These are phyloP conservation scores for Viola pubescens DNA, from an alignment of 441 rosid species.

Conservation along the genomic window DNA sequence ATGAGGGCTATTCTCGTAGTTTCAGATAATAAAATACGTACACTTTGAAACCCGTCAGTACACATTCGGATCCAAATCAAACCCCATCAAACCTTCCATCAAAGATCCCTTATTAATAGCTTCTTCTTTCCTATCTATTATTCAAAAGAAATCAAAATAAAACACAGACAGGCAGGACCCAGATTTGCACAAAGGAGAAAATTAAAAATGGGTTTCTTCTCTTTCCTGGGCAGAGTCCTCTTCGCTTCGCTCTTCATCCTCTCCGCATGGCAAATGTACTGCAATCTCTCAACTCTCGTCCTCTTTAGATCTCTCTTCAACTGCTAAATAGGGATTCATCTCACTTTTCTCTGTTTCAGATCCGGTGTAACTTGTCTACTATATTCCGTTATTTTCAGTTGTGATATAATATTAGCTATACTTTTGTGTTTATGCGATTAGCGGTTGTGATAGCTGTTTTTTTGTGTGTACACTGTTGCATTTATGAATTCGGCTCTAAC, in stretches of 20 bases:
- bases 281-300: not conserved
- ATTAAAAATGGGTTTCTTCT: conserved; percentile 31
- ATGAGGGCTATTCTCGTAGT: too few species aligned
- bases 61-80: too few species aligned
- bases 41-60: too few species aligned
- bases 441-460: too few species aligned
- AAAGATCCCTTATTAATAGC: too few species aligned
- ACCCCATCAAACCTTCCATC: too few species aligned
- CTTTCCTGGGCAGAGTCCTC: conserved; percentile 42
- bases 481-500: too few species aligned
- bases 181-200: not conserved
- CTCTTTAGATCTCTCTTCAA: too few species aligned
- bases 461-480: too few species aligned
- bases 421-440: not conserved
- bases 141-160: not conserved
- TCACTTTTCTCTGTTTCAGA: not conserved
- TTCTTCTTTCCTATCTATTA: too few species aligned
- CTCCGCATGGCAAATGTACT: conserved; percentile 44
- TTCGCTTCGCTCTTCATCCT: conserved; percentile 44
- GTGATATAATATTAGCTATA: not conserved
- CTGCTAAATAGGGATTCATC: too few species aligned
- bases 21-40: too few species aligned
- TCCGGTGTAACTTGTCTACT: conserved; percentile 4
- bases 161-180: not conserved
- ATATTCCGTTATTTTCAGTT: not conserved